Evolutionary conservation across 768 basidiomycete species (phyloP).

Genomic region (Podaxis pistillaris): DNA sequence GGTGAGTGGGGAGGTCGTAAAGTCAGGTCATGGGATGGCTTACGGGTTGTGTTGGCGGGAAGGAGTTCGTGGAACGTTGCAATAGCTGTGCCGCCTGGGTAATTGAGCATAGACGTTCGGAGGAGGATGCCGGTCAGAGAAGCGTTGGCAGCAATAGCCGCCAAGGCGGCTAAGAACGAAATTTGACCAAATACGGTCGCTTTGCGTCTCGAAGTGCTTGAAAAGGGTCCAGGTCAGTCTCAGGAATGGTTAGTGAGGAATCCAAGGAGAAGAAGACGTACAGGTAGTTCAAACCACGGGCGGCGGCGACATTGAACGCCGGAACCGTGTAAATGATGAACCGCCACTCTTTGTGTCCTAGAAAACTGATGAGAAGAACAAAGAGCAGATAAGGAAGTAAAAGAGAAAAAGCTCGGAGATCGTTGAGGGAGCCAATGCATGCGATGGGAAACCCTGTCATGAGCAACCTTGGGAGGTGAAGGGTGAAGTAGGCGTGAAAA

Average conservation of each 20-base stretch:
- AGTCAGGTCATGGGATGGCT: neutral
- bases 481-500: conserved; percentile 58
- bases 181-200: conserved; percentile 45
- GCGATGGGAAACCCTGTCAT: conserved; percentile 63
- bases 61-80: conserved; percentile 55
- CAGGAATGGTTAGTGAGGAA: neutral
- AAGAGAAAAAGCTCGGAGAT: conserved; percentile 49
- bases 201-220: conserved; percentile 50
- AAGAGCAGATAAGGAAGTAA: conserved; percentile 53
- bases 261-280: conserved; percentile 33
- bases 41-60: conserved; percentile 23
- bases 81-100: conserved; percentile 86
- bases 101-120: conserved; percentile 68
- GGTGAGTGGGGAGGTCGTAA: neutral
- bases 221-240: neutral
- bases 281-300: conserved; percentile 63
- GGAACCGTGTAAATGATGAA: conserved; percentile 91
- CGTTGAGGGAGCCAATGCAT: conserved; percentile 46
- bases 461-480: conserved; percentile 76
- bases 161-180: conserved; percentile 41
- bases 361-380: conserved; percentile 61
- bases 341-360: conserved; percentile 97
- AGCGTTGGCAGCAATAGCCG: conserved; percentile 53
- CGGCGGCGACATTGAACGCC: conserved; percentile 75
- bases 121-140: conserved; percentile 51